These are phyloP conservation scores for Tetrastigma voinierianum DNA, from an alignment of 164 flowering plant genomes.

Conservation along the genomic window DNA sequence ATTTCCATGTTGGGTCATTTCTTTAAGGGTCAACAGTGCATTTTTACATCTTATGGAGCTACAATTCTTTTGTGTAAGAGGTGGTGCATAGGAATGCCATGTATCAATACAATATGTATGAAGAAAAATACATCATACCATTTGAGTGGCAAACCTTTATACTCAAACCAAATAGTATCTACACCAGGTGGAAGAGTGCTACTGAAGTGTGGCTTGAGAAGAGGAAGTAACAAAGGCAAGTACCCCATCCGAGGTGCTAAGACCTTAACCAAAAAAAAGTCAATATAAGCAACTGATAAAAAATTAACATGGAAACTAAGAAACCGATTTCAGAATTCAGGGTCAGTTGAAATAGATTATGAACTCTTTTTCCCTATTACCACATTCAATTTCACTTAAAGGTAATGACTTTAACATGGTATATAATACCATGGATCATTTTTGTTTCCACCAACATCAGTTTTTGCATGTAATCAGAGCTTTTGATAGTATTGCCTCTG, in stretches of 20 bases:
- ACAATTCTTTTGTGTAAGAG: not conserved
- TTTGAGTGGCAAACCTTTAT: slow-evolving; percentile 86
- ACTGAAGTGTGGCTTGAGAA: slow-evolving; percentile 74
- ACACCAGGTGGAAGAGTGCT: slow-evolving; percentile 85
- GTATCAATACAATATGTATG: not conserved
- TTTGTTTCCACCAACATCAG: too few species aligned
- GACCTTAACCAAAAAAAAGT: slow-evolving; percentile 40
- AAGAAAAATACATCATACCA: slow-evolving; percentile 45
- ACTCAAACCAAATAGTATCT: slow-evolving; percentile 95
- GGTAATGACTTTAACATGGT: too few species aligned
- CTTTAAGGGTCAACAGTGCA: not conserved
- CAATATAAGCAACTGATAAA: not conserved
- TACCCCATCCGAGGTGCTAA: slow-evolving; percentile 88
- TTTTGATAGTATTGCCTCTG: too few species aligned
- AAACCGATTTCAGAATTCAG: too few species aligned
- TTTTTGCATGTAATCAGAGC: too few species aligned
- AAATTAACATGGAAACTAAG: not conserved
- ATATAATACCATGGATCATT: too few species aligned
- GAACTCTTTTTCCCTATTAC: too few species aligned
- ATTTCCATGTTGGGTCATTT: not conserved
- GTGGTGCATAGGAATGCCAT: not conserved
- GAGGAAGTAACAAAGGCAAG: slow-evolving; percentile 69
- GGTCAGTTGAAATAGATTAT: too few species aligned
- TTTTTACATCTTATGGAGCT: not conserved
- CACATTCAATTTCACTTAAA: too few species aligned